Conservation (phyloP, 805 yeast species). For the Hyphopichia homilentoma region DNA sequence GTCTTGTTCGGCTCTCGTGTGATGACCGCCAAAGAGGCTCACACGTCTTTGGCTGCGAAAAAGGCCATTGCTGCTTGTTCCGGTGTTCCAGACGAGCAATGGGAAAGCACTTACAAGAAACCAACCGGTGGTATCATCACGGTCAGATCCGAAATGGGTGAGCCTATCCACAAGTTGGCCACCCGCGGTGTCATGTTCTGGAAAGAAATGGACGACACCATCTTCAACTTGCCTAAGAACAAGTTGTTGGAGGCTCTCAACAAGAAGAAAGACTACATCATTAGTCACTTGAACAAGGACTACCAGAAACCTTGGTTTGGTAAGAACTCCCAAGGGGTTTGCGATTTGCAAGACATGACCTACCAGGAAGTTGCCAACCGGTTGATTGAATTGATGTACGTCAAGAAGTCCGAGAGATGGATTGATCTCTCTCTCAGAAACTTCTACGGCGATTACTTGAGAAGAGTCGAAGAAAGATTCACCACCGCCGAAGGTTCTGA, state of each 20-base stretch:
- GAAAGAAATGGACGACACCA: slow-evolving; percentile 95
- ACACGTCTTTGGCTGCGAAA: slow-evolving; percentile 92
- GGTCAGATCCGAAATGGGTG: slow-evolving; percentile 98
- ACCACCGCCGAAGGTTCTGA: slow-evolving; percentile 47
- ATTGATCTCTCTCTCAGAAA: slow-evolving; percentile 82
- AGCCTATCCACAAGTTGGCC: slow-evolving; percentile 97
- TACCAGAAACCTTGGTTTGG: slow-evolving; percentile 99
- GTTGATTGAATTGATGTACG: slow-evolving; percentile 83
- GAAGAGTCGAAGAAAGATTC: slow-evolving; percentile 97
- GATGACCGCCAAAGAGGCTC: slow-evolving; percentile 96
- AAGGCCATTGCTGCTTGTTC: slow-evolving; percentile 83
- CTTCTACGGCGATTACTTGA: slow-evolving; percentile 79
- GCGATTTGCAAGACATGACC: slow-evolving; percentile 94
- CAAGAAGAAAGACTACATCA: slow-evolving; percentile 83
- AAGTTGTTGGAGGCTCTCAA: slow-evolving; percentile 76
- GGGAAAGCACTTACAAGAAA: slow-evolving; percentile 94
- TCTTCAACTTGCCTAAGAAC: slow-evolving; percentile 87
- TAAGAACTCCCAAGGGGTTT: slow-evolving; percentile 67
- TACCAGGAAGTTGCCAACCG: slow-evolving; percentile 87
- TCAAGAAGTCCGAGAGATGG: slow-evolving; percentile 78
- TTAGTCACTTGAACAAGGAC: slow-evolving; percentile 82
- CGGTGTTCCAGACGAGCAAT: slow-evolving; percentile 83
- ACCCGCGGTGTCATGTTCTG: slow-evolving; percentile 97
- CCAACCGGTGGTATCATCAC: slow-evolving; percentile 97
- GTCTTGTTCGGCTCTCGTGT: slow-evolving; percentile 93